Evolutionary conservation across 2,329 filamentous ascomycete species (phyloP), one percentile per base, ranked within the genome.

Genomic region (Penicillium sp.): DNA sequence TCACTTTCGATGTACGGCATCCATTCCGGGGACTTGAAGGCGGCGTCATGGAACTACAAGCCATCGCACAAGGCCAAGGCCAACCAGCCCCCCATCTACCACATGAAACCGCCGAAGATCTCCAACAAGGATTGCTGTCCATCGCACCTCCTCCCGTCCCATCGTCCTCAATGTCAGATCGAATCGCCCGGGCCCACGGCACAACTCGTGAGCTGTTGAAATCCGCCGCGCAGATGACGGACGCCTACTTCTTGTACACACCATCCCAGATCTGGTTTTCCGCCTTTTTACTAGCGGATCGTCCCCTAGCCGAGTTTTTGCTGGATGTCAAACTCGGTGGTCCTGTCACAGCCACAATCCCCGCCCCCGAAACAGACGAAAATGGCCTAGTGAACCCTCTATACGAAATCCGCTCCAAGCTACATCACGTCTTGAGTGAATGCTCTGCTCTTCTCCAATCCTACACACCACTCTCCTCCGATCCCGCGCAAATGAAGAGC

Each of bases 191-290:
- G 12, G 91, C 91, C 0, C 92, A 96, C 70, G 80, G 81, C n/a
- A 83, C 82, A 52, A 89, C 93, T 0, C 84, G 89, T 42, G 85
- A 87, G 21, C 82, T 91, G 47, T 83, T 96, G 54, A 91, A 91
- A 70, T 89, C 87, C 54, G 89, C 90, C 57, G 90, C 92, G 0
- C 79, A 96, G 50, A 83, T 97, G 60, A 96, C 93, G 27, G 94
- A 99, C 68, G 92, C 86, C n/a, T 97, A 97, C 78, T 97, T 97
- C 77, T 89, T 96, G 75, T 97, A 90, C 77, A 93, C 93, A 0
- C 94, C 94, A 0, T 89, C 90, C 25, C 94, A 99, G 74, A 96
- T 97, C 72, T 93, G 93, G 87, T 83, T 97, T 59, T 88, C 91
- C 0, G 87, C 93, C 0, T 77, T 97, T 29, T 81, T 88, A 15